Evolutionary conservation across 23 red algal genomes (phyloP).

Genomic region (Agarophyton chilense): DNA sequence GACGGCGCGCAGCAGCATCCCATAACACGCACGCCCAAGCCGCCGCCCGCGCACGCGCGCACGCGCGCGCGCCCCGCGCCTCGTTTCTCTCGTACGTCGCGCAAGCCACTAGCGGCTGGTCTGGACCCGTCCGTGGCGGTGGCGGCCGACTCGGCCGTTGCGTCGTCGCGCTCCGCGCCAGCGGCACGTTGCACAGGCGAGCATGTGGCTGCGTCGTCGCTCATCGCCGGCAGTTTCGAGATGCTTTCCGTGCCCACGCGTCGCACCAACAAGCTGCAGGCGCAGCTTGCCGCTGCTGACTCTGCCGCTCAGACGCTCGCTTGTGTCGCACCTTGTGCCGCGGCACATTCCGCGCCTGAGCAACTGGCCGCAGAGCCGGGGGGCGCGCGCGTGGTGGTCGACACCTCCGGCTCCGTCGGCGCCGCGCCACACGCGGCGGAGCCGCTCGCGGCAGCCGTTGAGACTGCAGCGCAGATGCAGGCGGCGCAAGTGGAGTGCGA

Average conservation of each 20-base stretch:
- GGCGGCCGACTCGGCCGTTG: background rate
- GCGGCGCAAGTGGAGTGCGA: no score
- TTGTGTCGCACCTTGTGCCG: no score
- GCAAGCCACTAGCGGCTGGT: no score
- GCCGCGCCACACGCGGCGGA: no score
- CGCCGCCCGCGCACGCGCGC: background rate
- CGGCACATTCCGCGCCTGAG: background rate
- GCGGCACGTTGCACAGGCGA: background rate
- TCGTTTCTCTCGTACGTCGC: no score
- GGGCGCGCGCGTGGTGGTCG: no score
- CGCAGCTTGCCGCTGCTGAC: background rate
- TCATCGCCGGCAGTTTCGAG: background rate
- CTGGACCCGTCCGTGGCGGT: background rate
- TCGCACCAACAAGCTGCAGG: background rate
- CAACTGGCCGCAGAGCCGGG: no score
- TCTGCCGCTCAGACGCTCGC: background rate
- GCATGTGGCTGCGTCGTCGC: background rate
- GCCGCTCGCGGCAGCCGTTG: no score
- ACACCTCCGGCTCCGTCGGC: no score
- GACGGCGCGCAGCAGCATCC: background rate
- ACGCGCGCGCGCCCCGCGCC: no score
- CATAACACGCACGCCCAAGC: background rate
- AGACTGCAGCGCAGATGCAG: no score
- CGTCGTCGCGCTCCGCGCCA: background rate
- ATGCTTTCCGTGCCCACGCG: constrained; percentile 14